Evolutionary conservation across 1,139 yeast species (phyloP).

Genomic region (Suhomyces guaymorum): DNA sequence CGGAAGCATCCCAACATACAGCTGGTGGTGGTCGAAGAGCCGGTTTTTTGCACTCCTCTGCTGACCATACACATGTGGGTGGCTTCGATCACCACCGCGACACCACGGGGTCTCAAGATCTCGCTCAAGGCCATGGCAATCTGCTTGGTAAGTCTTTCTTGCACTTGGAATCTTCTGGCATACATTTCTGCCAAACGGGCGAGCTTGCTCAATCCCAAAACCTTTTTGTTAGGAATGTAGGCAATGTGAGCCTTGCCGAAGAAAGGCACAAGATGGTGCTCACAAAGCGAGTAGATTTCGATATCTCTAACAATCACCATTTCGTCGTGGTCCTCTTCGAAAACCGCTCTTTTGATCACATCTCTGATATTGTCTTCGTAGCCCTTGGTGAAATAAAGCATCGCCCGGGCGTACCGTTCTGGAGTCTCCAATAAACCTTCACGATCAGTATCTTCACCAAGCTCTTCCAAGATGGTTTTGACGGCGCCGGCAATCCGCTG

Average conservation of each 20-base stretch:
- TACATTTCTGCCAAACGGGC: conserved; percentile 98
- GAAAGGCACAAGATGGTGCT: conserved; percentile 96
- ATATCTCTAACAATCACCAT: conserved; percentile 98
- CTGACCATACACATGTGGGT: conserved; percentile 99
- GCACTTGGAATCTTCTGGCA: conserved; percentile 91
- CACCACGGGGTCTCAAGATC: conserved; percentile 90
- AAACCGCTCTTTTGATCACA: conserved; percentile 91
- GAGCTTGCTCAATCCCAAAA: conserved; percentile 88
- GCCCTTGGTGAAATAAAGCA: conserved; percentile 94
- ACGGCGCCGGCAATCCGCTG: conserved; percentile 83
- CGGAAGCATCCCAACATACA: conserved; percentile 97
- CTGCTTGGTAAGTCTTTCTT: conserved; percentile 93
- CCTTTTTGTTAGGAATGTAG: conserved; percentile 91
- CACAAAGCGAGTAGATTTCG: conserved; percentile 89
- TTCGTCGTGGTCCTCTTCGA: conserved; percentile 97
- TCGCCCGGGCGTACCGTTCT: conserved; percentile 92
- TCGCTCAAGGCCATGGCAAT: conserved; percentile 95
- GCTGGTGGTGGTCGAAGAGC: conserved; percentile 90
- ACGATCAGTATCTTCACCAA: conserved; percentile 88
- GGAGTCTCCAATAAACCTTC: conserved; percentile 96
- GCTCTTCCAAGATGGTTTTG: conserved; percentile 72
- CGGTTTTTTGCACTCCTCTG: conserved; percentile 95
- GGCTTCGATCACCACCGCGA: conserved; percentile 97
- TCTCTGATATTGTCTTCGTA: conserved; percentile 90
- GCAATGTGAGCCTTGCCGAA: conserved; percentile 96